These are phyloP conservation scores for Panicum miliaceum DNA, from an alignment of 176 grass and related monocot genomes.

Conservation along the genomic window DNA sequence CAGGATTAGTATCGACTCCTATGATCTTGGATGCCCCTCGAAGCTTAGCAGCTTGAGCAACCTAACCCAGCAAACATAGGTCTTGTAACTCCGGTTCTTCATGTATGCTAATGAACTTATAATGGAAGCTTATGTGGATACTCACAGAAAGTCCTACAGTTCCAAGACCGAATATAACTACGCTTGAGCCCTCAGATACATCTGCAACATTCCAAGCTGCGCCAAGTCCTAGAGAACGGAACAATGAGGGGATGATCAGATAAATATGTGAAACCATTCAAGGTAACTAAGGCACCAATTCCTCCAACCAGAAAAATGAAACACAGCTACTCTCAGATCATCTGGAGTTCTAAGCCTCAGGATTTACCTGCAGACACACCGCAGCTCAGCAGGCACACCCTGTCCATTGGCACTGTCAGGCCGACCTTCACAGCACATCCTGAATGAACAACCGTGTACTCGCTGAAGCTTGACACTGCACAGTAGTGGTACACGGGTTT, in stretches of 20 bases:
- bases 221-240: slow-evolving; percentile 65
- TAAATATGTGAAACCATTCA: background rate
- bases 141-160: slow-evolving; percentile 94
- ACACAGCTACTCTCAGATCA: background rate
- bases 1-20: slow-evolving; percentile 89
- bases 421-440: slow-evolving; percentile 83
- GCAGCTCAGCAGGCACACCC: slow-evolving; percentile 87
- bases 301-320: background rate
- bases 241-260: slow-evolving; percentile 2
- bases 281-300: background rate
- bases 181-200: slow-evolving; percentile 73
- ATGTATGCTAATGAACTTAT: slow-evolving; percentile 22
- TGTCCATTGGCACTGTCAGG: slow-evolving; percentile 67
- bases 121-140: slow-evolving; percentile 32
- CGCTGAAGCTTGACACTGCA: slow-evolving; percentile 96
- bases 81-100: slow-evolving; percentile 7
- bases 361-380: slow-evolving; percentile 82
- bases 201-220: slow-evolving; percentile 95
- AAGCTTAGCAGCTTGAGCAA: slow-evolving; percentile 90
- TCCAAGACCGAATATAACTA: slow-evolving; percentile 98
- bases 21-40: slow-evolving; percentile 84
- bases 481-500: slow-evolving; percentile 79
- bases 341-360: slow-evolving; percentile 16
- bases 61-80: slow-evolving; percentile 53
- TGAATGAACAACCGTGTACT: slow-evolving; percentile 86